phyloP scores from a whole-genome alignment of 169 alveolate genomes.

The Eimeria sp. region DNA sequence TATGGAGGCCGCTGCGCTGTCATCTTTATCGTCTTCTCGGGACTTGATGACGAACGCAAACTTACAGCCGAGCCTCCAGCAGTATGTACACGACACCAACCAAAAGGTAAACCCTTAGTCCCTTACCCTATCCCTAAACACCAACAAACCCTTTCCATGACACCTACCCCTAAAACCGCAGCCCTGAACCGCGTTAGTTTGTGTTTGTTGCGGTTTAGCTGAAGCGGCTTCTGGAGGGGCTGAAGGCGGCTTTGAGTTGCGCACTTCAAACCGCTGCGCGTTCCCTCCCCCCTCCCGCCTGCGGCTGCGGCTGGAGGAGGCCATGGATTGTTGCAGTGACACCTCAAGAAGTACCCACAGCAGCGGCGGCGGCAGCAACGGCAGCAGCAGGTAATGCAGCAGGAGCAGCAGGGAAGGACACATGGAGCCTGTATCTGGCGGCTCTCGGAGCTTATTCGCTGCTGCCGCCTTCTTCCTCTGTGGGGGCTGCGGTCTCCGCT shows the following conservation, averaged over 20 bases:
- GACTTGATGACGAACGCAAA: too few species aligned
- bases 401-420: not conserved
- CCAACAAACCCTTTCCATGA: too few species aligned
- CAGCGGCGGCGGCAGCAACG: conserved; percentile 1
- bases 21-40: too few species aligned
- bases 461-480: conserved; percentile 44
- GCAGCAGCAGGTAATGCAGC: not conserved
- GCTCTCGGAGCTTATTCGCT: conserved; percentile 24
- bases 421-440: conserved; percentile 13
- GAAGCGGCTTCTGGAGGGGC: not conserved
- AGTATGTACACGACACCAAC: too few species aligned
- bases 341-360: not conserved
- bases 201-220: not conserved
- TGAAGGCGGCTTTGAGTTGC: conserved; percentile 1
- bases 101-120: too few species aligned
- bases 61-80: too few species aligned
- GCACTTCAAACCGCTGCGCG: conserved; percentile 38
- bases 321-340: not conserved
- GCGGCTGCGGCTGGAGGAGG: conserved; percentile 46
- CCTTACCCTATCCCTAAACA: too few species aligned
- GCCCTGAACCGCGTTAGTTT: too few species aligned
- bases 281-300: conserved; percentile 46
- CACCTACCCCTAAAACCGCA: too few species aligned
- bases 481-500: not conserved
- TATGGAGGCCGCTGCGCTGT: conserved; percentile 22